These are phyloP conservation scores for Stephania cephalantha DNA, from an alignment of 164 flowering plant genomes.

Conservation along the genomic window DNA sequence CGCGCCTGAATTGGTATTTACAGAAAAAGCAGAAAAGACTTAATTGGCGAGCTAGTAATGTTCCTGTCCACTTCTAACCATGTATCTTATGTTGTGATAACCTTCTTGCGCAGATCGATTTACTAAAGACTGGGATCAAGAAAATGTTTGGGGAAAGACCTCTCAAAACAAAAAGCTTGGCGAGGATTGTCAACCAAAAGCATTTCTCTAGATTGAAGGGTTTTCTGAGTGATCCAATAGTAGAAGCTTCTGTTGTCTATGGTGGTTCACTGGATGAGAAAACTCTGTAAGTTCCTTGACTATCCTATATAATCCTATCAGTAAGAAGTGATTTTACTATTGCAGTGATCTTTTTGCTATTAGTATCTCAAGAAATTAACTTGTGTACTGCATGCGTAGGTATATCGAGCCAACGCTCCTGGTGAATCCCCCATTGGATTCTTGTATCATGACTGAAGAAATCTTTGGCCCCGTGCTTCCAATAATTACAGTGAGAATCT, in stretches of 20 bases:
- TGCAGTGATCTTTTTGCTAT: neutral
- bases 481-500: conserved; percentile 63
- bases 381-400: conserved; percentile 28
- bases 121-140: conserved; percentile 35
- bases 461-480: conserved; percentile 94
- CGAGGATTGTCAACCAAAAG: conserved; percentile 52
- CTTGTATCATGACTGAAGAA: conserved; percentile 82
- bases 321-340: neutral
- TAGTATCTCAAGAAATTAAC: neutral
- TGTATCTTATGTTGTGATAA: neutral
- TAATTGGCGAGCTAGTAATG: neutral
- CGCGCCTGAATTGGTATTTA: conserved; percentile 48
- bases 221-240: conserved; percentile 54
- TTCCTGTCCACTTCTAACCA: neutral
- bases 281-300: conserved; percentile 34
- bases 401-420: conserved; percentile 80
- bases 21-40: neutral
- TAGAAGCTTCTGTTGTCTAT: conserved; percentile 57
- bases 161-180: conserved; percentile 30
- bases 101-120: conserved; percentile 43
- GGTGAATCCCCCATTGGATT: conserved; percentile 72
- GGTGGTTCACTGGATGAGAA: conserved; percentile 70
- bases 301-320: neutral
- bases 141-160: conserved; percentile 51
- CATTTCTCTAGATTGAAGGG: conserved; percentile 45